Evolutionary conservation across 352 stramenopile species (phyloP).

Genomic region (Plasmopara viticola): DNA sequence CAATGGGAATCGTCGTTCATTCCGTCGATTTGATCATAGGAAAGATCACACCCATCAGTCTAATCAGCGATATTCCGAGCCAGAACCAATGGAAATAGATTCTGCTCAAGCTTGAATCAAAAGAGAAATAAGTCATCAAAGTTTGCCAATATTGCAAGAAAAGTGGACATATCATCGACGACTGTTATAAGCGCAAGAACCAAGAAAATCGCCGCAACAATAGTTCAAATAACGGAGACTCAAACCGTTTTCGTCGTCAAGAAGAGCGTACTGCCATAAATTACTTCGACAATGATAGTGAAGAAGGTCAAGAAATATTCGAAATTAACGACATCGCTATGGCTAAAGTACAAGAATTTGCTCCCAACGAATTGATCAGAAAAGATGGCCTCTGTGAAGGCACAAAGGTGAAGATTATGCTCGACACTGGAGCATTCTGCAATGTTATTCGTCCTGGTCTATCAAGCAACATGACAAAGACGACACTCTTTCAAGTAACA

Average conservation of each 20-base stretch:
- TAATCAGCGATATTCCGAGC: background rate
- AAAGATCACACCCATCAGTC: too few species aligned
- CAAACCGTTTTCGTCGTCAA: background rate
- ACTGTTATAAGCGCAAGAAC: background rate
- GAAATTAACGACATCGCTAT: too few species aligned
- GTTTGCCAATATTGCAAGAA: background rate
- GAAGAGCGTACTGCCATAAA: background rate
- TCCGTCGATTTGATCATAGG: too few species aligned
- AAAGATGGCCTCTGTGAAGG: slow-evolving; percentile 7
- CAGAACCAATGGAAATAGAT: slow-evolving; percentile 1
- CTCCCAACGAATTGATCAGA: slow-evolving; percentile 9
- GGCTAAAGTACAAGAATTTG: background rate
- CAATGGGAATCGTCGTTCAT: background rate
- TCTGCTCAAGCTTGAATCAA: background rate
- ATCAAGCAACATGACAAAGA: background rate
- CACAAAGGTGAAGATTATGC: slow-evolving; percentile 12
- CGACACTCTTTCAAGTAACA: slow-evolving; percentile 9
- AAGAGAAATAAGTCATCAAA: background rate
- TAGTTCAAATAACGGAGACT: background rate
- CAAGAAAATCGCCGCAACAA: too few species aligned
- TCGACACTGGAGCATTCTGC: slow-evolving; percentile 12
- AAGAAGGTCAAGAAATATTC: background rate
- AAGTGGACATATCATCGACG: background rate
- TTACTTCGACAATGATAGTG: background rate
- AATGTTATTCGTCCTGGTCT: slow-evolving; percentile 10